phyloP scores from a whole-genome alignment of 2,329 filamentous ascomycete species.

The Trichoderma semiorbis region DNA sequence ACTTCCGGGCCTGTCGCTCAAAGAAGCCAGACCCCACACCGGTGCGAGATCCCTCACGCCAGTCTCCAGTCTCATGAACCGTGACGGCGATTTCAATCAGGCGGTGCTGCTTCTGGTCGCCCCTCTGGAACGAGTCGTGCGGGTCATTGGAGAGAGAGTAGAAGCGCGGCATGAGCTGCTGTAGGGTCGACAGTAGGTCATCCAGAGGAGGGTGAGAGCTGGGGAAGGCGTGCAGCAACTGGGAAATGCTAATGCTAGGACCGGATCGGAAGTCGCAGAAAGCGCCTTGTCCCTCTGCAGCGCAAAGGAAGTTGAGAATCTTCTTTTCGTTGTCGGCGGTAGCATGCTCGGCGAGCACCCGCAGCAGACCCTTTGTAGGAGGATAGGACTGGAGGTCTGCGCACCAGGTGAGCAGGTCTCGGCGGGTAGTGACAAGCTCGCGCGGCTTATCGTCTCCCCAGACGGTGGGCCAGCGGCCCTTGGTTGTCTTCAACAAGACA shows the following conservation, averaged over 20 bases:
- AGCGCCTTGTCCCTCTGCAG: conserved; percentile 82
- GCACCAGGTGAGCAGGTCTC: conserved; percentile 94
- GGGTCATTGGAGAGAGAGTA: conserved; percentile 98
- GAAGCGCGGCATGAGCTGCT: conserved; percentile 93
- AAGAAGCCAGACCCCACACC: conserved; percentile 93
- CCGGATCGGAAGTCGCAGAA: conserved; percentile 95
- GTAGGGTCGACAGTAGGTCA: conserved; percentile 72
- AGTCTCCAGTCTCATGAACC: conserved; percentile 82
- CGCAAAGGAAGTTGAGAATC: conserved; percentile 80
- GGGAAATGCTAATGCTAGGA: conserved; percentile 77
- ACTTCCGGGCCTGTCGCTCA: conserved; percentile 74
- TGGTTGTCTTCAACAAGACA: conserved; percentile 71
- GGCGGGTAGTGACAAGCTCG: conserved; percentile 82
- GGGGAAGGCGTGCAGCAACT: conserved; percentile 88
- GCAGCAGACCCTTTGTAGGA: conserved; percentile 82
- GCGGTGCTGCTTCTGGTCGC: conserved; percentile 68
- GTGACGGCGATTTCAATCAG: conserved; percentile 96
- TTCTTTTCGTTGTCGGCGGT: conserved; percentile 79
- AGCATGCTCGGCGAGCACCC: conserved; percentile 81
- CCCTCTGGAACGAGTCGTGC: conserved; percentile 66
- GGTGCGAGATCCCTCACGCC: conserved; percentile 67
- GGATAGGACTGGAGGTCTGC: conserved; percentile 89
- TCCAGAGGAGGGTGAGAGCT: conserved; percentile 86
- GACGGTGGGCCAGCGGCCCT: conserved; percentile 92
- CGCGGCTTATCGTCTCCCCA: conserved; percentile 89